Evolutionary conservation across 2,329 filamentous ascomycete genomes (phyloP), one percentile per base, ranked within the genome.

Genomic region (Pseudohalonectria lignicola): DNA sequence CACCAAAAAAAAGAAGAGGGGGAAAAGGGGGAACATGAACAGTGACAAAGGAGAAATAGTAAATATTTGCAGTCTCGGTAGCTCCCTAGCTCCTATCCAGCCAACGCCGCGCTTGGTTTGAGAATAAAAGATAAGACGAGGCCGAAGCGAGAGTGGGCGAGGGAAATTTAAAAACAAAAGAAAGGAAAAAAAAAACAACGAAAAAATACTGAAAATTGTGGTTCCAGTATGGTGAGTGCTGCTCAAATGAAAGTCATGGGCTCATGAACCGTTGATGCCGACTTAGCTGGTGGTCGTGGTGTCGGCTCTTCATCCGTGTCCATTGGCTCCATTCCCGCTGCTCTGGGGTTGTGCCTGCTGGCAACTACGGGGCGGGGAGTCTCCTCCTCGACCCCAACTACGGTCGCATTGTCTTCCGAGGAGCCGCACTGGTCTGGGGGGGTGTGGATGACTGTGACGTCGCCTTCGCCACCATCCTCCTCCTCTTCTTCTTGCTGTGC

Each of bases 401-500:
- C 33, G 5, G 20, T 44, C 2, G 26, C 29, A 15, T 36, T 44
- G 12, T 39, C 38, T 16, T 39, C 35, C 9, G 34, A 31, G 5
- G 39, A 42, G 9, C 33, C 37, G 5, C 20, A 29, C 18, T 45
- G 44, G 6, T 47, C 48, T 0, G 48, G 49, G 9, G 53, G 51
- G 1, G 54, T 56, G 26, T 49, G 44, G 26, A 50, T 46, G 5
- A 51, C 44, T 1, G 50, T 52, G 15, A 42, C 39, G 20, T 49
- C 49, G 2, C 39, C 47, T 34, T 43, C 44, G n/a, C 45, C 46
- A 7, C 45, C 45, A n/a, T 48, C 45, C 12, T 43, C 41, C 3
- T 45, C 36, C 17, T 35, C 31, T 2, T 10, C 21, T 18, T 29
- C n/a, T n/a, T n/a, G n/a, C n/a, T n/a, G n/a, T n/a, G n/a, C n/a